Evolutionary conservation across 2,329 filamentous ascomycete genomes (phyloP), one percentile per base, ranked within the genome.

Genomic region (Calonectria honghensis): DNA sequence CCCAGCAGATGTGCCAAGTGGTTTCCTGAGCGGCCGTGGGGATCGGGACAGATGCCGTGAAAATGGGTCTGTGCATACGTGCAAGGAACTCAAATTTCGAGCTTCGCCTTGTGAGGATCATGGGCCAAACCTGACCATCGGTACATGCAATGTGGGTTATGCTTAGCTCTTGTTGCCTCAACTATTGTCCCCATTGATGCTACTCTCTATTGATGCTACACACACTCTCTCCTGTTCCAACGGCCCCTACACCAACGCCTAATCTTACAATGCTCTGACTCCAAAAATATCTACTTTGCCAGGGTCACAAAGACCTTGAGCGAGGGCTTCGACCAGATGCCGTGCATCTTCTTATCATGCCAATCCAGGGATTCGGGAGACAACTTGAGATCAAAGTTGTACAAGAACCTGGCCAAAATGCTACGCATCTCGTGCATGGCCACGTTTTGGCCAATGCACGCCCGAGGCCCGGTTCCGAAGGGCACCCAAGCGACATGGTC

Each of bases 361-460:
- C 59, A 64, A 27, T 64, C 59, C 24, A 41, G 9, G 11, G 37
- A 27, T 10, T 41, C 35, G 10, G 37, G n/a, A 18, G 59, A 41
- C 16, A 64, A 14, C 24, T 64, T 35, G 4, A 64, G 24, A 31
- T 64, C 59, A 45, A 64, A 64, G 35, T 64, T 64, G 59, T 41
- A 64, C 16, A 64, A 20, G 16, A 64, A 29, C n/a, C 59, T 41
- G n/a, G 59, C 59, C n/a, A 41, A 29, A 27, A 64, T 64, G 9
- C 39, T 32, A n/a, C 64, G 48, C 41, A 52, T 51, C 41, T 52
- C 41, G 39, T 54, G 51, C 51, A 54, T 6, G 14, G 51, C 51
- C 14, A 54, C 51, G 11, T 54, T 54, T 9, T 54, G 51, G 27
- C 51, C 51, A 18, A 54, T 54, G 51, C 51, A 54, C 27, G 51